Evolutionary conservation across 768 basidiomycete species (phyloP).

Genomic region (Boletus bicolor): DNA sequence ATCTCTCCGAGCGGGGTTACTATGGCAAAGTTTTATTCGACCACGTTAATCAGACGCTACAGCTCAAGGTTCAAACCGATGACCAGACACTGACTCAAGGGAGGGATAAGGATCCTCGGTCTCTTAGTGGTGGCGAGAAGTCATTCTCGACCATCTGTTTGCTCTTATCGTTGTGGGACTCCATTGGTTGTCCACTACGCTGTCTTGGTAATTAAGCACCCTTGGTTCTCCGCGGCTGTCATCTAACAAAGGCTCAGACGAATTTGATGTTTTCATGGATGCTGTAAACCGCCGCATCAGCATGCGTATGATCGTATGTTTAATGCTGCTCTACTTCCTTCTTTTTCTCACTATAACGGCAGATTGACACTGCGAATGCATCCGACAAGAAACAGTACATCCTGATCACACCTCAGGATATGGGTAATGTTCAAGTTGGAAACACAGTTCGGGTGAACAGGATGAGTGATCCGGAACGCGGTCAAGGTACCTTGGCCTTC

Average conservation of each 20-base stretch:
- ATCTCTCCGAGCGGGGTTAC: slow-evolving; percentile 84
- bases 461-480: slow-evolving; percentile 79
- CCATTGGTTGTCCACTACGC: slow-evolving; percentile 88
- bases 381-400: slow-evolving; percentile 91
- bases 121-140: slow-evolving; percentile 92
- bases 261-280: slow-evolving; percentile 99
- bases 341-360: slow-evolving; percentile 6
- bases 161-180: slow-evolving; percentile 93
- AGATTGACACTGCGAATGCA: slow-evolving; percentile 88
- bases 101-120: slow-evolving; percentile 79
- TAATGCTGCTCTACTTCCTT: background rate
- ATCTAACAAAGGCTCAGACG: slow-evolving; percentile 51
- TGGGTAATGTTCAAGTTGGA: slow-evolving; percentile 71
- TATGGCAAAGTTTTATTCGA: slow-evolving; percentile 88
- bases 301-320: slow-evolving; percentile 89
- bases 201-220: slow-evolving; percentile 64
- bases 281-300: slow-evolving; percentile 87
- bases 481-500: slow-evolving; percentile 47
- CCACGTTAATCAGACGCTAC: slow-evolving; percentile 60
- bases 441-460: slow-evolving; percentile 68
- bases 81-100: slow-evolving; percentile 66
- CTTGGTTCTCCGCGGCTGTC: background rate
- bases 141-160: slow-evolving; percentile 96
- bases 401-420: slow-evolving; percentile 93
- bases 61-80: slow-evolving; percentile 81